Base-by-base conservation (phyloP, 1,284 basidiomycete species). In the Puccinia novopanici region DNA sequence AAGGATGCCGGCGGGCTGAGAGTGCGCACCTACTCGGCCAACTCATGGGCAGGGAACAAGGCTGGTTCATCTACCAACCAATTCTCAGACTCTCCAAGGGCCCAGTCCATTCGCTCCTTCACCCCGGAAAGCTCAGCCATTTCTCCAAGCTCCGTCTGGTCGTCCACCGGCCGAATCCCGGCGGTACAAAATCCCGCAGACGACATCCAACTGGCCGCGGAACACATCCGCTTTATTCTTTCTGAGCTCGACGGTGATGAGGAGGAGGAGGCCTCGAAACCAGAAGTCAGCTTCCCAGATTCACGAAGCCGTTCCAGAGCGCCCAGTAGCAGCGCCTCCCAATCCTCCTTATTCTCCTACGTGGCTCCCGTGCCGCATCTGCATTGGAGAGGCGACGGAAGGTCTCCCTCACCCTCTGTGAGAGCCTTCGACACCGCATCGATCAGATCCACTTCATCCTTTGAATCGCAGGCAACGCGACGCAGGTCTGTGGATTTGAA, bases 141-240 rank as follows among this genome's bases (percentile, higher is more conserved):
- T 40, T 72, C 70, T n/a, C 48, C 48, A 17, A 55, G n/a, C 48
- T 71, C 68, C 22, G 27, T 30, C 27, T 34, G 45, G 24, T 30
- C 68, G 52, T 30, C 24, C 22, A 30, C 48, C 24, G n/a, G 19
- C 34, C 30, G 27, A 24, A 22, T 55, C 30, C 50, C 70, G 10
- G 34, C 50, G 17, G 70, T 52, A 27, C 6, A 54, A 8, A 40
- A 3, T 10, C 24, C 70, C 3, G 2, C 34, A 40, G 59, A 19
- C 17, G 24, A 48, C 2, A 30, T 52, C 10, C 70, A 72, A 72
- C 24, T 72, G 8, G 70, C 70, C 27, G 70, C 70, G 8, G 70
- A 72, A 40, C 70, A 72, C 34, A 72, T 72, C 9, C 70, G 70
- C 5, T 72, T 72, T 27, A 72, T 72, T 19, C 67, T 68, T 45